These are phyloP conservation scores for Chenopodium album DNA, from an alignment of 148 eudicot species.

Conservation along the genomic window DNA sequence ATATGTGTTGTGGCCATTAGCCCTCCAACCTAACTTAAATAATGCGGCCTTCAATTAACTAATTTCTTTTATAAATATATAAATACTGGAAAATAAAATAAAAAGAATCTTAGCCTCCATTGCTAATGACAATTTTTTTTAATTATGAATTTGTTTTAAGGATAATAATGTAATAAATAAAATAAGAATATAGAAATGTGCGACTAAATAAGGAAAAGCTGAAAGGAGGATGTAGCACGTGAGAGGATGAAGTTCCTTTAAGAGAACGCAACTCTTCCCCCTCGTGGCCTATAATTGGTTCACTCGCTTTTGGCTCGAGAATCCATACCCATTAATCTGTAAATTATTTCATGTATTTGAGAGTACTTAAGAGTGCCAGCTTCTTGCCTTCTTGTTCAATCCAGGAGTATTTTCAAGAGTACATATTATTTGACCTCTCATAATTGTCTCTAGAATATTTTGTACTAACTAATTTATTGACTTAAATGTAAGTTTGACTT, in stretches of 20 bases:
- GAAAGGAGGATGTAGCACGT: neutral
- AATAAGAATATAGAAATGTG: no score
- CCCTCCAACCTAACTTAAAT: constrained; percentile 13
- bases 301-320: neutral
- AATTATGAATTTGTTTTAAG: no score
- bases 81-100: neutral
- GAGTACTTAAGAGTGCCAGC: no score
- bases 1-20: constrained; percentile 14
- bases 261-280: constrained; percentile 12
- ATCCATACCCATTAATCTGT: neutral
- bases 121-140: neutral
- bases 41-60: neutral
- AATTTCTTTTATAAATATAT: neutral
- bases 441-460: no score
- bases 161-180: no score
- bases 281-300: neutral
- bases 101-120: neutral
- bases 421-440: no score
- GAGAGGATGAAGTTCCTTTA: constrained; percentile 6
- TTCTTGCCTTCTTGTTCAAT: no score
- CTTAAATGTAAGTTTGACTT: no score
- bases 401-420: no score
- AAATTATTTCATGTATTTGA: no score
- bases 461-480: no score
- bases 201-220: neutral